Percentiles rank a stretch among this genome's conserved stretches.
phyloP scores from a whole-genome alignment of 768 basidiomycete species.

The Termitomyces sp. region DNA sequence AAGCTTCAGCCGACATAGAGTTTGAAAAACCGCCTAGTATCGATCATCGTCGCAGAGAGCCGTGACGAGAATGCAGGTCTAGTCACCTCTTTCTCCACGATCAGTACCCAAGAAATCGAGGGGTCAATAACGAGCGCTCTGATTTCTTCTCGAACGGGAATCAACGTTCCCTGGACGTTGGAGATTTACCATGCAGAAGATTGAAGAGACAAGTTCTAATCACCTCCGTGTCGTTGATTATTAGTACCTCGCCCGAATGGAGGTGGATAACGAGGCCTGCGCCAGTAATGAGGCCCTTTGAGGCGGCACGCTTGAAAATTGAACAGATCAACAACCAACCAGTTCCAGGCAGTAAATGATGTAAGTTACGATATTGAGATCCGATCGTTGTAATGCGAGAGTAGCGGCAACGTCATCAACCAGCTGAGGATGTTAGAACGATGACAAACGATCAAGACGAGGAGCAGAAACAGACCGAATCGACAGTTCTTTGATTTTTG shows the following conservation, averaged over 20 bases:
- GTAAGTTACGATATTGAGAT: slow-evolving; percentile 70
- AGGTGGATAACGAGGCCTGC: slow-evolving; percentile 57
- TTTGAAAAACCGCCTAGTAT: slow-evolving; percentile 91
- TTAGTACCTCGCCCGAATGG: slow-evolving; percentile 47
- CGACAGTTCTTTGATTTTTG: slow-evolving; percentile 72
- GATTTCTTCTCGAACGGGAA: slow-evolving; percentile 77
- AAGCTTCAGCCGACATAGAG: slow-evolving; percentile 61
- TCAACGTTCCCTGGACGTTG: slow-evolving; percentile 58
- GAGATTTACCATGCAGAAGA: not conserved
- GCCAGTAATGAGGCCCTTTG: slow-evolving; percentile 86
- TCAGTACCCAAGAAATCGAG: slow-evolving; percentile 69
- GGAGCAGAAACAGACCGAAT: slow-evolving; percentile 46
- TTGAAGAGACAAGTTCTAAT: not conserved
- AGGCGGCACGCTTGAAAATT: slow-evolving; percentile 67
- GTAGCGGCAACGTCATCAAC: slow-evolving; percentile 91
- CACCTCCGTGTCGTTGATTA: slow-evolving; percentile 58
- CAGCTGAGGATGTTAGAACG: slow-evolving; percentile 43
- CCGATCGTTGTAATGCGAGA: slow-evolving; percentile 64
- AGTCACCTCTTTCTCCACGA: slow-evolving; percentile 91
- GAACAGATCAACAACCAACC: not conserved
- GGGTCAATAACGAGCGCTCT: slow-evolving; percentile 51
- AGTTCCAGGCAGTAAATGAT: not conserved
- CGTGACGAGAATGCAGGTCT: not conserved
- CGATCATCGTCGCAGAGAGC: not conserved
- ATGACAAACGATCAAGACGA: not conserved